A percentile compares a stretch with the other conserved stretches of the same genome.
Evolutionary conservation across 306 rosid genomes (phyloP).

Genomic region (Abrus pulchellus): DNA sequence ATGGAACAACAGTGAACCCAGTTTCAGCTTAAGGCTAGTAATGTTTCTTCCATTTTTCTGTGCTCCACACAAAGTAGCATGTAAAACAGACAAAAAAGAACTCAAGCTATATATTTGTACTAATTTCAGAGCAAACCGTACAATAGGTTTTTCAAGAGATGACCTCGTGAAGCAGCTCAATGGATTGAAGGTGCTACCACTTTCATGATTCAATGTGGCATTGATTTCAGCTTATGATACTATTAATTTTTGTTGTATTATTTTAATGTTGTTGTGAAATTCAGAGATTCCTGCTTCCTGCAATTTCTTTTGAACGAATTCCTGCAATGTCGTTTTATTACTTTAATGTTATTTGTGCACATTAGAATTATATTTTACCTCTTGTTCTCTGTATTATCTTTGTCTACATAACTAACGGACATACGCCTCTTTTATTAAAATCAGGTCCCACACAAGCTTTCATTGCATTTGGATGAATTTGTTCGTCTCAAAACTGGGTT

Average conservation of each 20-base stretch:
- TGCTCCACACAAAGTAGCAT: conserved; percentile 28
- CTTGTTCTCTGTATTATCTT: conserved; percentile 27
- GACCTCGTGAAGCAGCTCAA: conserved; percentile 71
- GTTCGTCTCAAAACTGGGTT: conserved; percentile 83
- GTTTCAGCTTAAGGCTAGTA: conserved; percentile 82
- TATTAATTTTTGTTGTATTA: neutral
- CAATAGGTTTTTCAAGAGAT: conserved; percentile 76
- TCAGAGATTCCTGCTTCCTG: conserved; percentile 29
- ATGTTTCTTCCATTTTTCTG: conserved; percentile 33
- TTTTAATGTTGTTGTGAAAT: neutral
- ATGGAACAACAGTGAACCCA: conserved; percentile 90
- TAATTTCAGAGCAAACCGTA: conserved; percentile 71
- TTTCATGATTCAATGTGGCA: conserved; percentile 29
- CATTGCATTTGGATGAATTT: conserved; percentile 76
- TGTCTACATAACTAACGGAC: conserved; percentile 1
- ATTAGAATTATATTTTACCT: conserved; percentile 7
- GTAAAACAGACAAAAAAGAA: conserved; percentile 34
- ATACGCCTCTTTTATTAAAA: conserved; percentile 45
- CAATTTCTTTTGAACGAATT: conserved; percentile 22
- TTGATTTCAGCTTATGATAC: conserved; percentile 37
- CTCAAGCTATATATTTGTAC: conserved; percentile 45
- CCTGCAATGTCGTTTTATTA: no score
- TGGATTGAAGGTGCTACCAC: conserved; percentile 67
- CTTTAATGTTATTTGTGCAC: neutral
- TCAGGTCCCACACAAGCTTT: conserved; percentile 80